Evolutionary conservation across 768 basidiomycete species (phyloP).

Genomic region (Exsudoporus frostii): DNA sequence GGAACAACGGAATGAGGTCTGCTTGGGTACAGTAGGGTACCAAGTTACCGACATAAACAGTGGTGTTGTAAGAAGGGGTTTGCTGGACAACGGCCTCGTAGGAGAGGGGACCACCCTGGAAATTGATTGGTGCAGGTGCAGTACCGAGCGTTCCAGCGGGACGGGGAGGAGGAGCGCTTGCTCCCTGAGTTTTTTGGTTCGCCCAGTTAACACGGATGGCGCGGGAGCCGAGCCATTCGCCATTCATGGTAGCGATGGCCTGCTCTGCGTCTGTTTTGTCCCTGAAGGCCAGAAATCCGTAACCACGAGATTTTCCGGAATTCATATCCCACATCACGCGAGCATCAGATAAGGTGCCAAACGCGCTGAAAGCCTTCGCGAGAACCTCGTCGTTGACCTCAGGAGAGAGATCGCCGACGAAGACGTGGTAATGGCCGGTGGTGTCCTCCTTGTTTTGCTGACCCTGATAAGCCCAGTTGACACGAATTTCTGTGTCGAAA

Average conservation of each 20-base stretch:
- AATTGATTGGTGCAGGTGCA: constrained; percentile 88
- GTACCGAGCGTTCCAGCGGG: constrained; percentile 47
- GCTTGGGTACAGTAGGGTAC: constrained; percentile 97
- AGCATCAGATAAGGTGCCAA: constrained; percentile 94
- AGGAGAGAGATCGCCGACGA: constrained; percentile 98
- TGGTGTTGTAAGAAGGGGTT: constrained; percentile 90
- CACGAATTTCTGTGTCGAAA: constrained; percentile 98
- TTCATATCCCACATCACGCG: constrained; percentile 99
- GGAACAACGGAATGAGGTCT: constrained; percentile 96
- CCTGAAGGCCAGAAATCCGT: constrained; percentile 97
- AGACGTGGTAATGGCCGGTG: constrained; percentile 95
- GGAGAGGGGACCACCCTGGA: constrained; percentile 82
- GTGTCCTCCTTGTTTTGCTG: constrained; percentile 99
- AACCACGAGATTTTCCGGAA: constrained; percentile 96
- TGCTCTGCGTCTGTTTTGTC: constrained; percentile 99
- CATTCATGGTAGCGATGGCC: constrained; percentile 99
- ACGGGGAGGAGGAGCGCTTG: constrained; percentile 38
- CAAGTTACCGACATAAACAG: constrained; percentile 98
- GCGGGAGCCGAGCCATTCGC: constrained; percentile 97
- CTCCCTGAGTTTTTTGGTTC: constrained; percentile 94
- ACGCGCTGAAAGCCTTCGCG: constrained; percentile 94
- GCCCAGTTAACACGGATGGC: constrained; percentile 99
- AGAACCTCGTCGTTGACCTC: constrained; percentile 98
- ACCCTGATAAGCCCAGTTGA: constrained; percentile 99
- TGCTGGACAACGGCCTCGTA: constrained; percentile 94